Conservation (phyloP, 371 early-diverging fungal genomes). For the Mucor plumbeus region DNA sequence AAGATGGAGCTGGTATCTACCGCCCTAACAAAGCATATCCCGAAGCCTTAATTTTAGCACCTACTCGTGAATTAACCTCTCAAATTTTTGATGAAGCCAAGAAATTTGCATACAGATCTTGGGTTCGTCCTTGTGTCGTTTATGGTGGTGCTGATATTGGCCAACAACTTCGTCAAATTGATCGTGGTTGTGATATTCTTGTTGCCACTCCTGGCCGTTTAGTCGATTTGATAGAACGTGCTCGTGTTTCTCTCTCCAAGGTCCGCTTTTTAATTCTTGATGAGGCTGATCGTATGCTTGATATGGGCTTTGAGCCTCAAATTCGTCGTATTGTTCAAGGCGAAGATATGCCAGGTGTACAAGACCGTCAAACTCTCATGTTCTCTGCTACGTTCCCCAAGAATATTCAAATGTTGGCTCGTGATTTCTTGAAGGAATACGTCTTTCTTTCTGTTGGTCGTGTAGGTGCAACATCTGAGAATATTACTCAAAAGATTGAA, state of each 20-base stretch:
- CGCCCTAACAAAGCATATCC: conserved; percentile 89
- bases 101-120: conserved; percentile 87
- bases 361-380: conserved; percentile 93
- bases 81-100: conserved; percentile 89
- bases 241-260: conserved; percentile 74
- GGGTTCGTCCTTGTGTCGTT: conserved; percentile 88
- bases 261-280: conserved; percentile 93
- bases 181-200: conserved; percentile 93
- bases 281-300: conserved; percentile 99
- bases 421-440: conserved; percentile 94
- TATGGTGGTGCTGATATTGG: conserved; percentile 96
- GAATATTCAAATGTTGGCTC: conserved; percentile 92
- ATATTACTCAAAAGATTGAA: conserved; percentile 89
- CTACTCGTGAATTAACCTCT: conserved; percentile 97
- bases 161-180: conserved; percentile 86
- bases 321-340: conserved; percentile 94
- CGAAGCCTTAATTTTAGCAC: conserved; percentile 89
- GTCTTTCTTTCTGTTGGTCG: conserved; percentile 92
- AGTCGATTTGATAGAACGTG: conserved; percentile 93
- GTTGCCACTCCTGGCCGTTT: conserved; percentile 98
- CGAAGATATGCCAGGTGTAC: conserved; percentile 86
- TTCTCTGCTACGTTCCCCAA: conserved; percentile 97
- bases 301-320: conserved; percentile 99
- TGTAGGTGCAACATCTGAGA: conserved; percentile 95
- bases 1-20: conserved; percentile 61